Percentiles rank a stretch among this genome's conserved stretches.
These are phyloP conservation scores for Fusarium siculi DNA, from an alignment of 2,329 filamentous ascomycete genomes.

Conservation along the genomic window DNA sequence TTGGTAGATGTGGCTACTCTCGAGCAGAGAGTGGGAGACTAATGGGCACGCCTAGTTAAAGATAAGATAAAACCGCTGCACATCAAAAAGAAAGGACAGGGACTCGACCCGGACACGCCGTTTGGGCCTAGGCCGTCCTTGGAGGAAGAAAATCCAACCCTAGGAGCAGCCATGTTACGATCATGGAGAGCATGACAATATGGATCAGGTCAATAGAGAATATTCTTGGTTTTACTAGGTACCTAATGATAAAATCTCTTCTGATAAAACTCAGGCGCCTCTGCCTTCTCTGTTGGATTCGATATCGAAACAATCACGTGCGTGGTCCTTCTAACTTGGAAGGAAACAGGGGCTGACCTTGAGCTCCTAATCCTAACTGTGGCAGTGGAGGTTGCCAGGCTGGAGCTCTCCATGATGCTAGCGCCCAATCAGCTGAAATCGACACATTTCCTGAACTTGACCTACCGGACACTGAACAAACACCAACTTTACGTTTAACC, in stretches of 20 bases:
- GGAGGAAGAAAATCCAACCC: slow-evolving; percentile 11
- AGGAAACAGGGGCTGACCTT: slow-evolving; percentile 11
- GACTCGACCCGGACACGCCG: slow-evolving; percentile 36
- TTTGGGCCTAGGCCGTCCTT: neutral
- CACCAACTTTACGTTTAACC: slow-evolving; percentile 38
- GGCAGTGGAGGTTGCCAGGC: slow-evolving; percentile 1
- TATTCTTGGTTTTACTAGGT: neutral
- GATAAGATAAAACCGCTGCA: slow-evolving; percentile 31
- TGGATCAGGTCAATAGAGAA: neutral
- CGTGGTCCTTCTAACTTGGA: slow-evolving; percentile 24
- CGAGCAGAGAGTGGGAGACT: neutral
- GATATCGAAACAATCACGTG: slow-evolving; percentile 36
- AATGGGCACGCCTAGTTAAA: neutral
- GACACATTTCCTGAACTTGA: slow-evolving; percentile 49
- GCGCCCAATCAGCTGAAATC: slow-evolving; percentile 44
- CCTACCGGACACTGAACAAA: slow-evolving; percentile 45
- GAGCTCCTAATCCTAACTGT: neutral
- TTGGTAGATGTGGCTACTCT: slow-evolving; percentile 41
- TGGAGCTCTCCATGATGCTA: slow-evolving; percentile 41
- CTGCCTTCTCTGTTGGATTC: neutral
- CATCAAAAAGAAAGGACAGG: slow-evolving; percentile 28
- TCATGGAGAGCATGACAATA: neutral
- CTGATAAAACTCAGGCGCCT: neutral
- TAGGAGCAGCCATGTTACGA: slow-evolving; percentile 9
- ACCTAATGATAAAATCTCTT: neutral